Conservation (phyloP, 75 land plant species). For the Isoetes taiwanensis region DNA sequence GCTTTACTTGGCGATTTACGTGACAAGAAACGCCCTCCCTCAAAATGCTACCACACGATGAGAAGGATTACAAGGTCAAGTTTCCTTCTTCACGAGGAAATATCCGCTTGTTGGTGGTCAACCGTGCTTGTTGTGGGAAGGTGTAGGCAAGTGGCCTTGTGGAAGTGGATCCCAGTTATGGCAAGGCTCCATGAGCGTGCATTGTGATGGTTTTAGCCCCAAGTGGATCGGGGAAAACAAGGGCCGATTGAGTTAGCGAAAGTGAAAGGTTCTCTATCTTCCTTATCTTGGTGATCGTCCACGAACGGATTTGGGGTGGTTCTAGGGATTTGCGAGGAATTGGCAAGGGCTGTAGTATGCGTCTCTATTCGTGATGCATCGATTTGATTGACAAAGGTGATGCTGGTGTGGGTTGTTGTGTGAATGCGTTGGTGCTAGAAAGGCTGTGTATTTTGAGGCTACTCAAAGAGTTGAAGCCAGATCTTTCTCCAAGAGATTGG, state of each 20-base stretch:
- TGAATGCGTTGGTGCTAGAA: not conserved
- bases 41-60: not conserved
- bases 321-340: not conserved
- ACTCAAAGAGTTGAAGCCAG: not conserved
- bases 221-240: not conserved
- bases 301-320: too few relatives aligned
- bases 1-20: too few relatives aligned
- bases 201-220: not conserved
- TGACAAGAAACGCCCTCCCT: too few relatives aligned
- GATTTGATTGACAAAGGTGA: not conserved
- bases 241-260: not conserved
- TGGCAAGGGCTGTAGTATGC: not conserved
- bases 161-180: too few relatives aligned
- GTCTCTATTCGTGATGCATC: not conserved
- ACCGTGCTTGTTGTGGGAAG: not conserved
- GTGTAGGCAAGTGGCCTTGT: not conserved
- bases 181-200: too few relatives aligned
- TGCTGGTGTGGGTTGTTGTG: not conserved
- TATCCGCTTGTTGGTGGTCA: not conserved
- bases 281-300: not conserved
- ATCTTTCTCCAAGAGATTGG: not conserved
- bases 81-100: not conserved
- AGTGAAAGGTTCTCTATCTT: too few relatives aligned
- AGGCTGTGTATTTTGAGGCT: not conserved
- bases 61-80: not conserved